Base-by-base conservation (phyloP, 116 monocot genomes). In the Posidonia oceanica region DNA sequence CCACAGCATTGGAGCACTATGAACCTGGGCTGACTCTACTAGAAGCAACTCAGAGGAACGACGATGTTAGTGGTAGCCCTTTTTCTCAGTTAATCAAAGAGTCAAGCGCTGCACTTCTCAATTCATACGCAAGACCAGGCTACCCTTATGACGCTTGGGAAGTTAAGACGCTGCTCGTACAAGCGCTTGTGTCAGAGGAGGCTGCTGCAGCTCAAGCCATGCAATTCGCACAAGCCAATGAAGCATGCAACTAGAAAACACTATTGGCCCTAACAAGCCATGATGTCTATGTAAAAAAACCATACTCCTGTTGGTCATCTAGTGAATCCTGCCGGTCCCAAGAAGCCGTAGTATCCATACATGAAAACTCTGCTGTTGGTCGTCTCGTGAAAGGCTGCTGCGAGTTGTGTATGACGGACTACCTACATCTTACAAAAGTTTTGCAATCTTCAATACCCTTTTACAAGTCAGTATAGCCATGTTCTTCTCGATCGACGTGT, bases 121-220 rank as follows among this genome's bases (percentile, higher is more conserved):
- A 96, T 61, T 74, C 95, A 29, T 96, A 96, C 52, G 42, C 88
- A 20, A 88, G 91, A 62, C 72, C 74, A 0, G 86, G 78, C 1
- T 96, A 85, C 56, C 78, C 86, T 7, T 86, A 72, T 58, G 74
- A 74, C 71, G 70, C 91, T 48, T 96, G 95, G 95, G 91, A 96
- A 81, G 86, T 96, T 14, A 96, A 96, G 82, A 76, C 73, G 8
- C 59, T 91, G 37, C 73, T 96, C 39, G 39, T 91, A 4, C 86
- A 91, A 71, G 88, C 88, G 5, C 77, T 96, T 15, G 75, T 91
- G 15, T 91, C 95, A 0, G 84, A 88, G 75, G 76, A 79, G 13
- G 84, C 86, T 37, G 88, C 95, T 17, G 79, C 67, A 14, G 60
- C 76, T 7, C 91, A 91, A 63, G 91, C 88, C 0, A 72, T 80